Evolutionary conservation across 306 rosid genomes (phyloP).

Genomic region (Biancaea sappan): DNA sequence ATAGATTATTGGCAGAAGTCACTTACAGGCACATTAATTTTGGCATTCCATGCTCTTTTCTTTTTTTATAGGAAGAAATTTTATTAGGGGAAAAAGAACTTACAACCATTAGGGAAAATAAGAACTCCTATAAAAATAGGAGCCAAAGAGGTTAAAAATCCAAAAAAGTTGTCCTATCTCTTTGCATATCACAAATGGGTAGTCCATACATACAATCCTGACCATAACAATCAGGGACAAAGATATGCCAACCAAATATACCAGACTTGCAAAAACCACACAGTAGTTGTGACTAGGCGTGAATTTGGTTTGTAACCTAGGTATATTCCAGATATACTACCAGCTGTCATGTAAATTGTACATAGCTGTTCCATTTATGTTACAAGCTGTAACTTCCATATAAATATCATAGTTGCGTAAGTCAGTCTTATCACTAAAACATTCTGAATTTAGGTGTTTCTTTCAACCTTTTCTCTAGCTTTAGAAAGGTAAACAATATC

Average conservation of each 20-base stretch:
- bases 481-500: not conserved
- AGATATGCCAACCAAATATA: not conserved
- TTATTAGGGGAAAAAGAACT: not conserved
- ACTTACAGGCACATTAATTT: conserved; percentile 11
- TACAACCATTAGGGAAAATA: not conserved
- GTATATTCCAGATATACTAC: not conserved
- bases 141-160: not conserved
- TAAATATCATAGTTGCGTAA: not conserved
- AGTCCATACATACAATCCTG: not conserved
- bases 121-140: not conserved
- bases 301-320: not conserved
- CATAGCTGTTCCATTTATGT: not conserved
- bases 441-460: not conserved
- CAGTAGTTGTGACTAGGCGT: not conserved
- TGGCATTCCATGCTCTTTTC: not conserved
- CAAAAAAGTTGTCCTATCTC: not conserved
- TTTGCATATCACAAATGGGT: not conserved
- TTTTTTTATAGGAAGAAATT: not conserved
- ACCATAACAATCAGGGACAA: not conserved
- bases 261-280: not conserved
- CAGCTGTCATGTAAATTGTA: not conserved
- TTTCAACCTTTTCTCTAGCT: not conserved
- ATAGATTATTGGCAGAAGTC: conserved; percentile 7
- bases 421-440: not conserved
- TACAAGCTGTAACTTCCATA: not conserved